Percentiles rank a stretch among this genome's conserved stretches.
Evolutionary conservation across 2,329 filamentous ascomycete species (phyloP).

Genomic region (Microascus cirrosus): DNA sequence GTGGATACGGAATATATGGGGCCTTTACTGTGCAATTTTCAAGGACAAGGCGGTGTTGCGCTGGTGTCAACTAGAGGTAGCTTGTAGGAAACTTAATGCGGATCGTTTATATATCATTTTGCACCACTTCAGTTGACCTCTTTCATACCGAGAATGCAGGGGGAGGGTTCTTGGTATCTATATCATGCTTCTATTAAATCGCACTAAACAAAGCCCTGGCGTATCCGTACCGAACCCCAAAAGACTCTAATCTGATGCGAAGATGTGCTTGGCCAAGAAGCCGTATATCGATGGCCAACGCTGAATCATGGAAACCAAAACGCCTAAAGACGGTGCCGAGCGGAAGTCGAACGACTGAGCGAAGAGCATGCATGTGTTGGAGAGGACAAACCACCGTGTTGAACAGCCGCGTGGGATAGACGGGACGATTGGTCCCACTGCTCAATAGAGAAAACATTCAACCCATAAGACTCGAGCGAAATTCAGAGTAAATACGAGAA

Average conservation of each 20-base stretch:
- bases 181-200: conserved; percentile 1
- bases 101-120: neutral
- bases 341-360: neutral
- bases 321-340: neutral
- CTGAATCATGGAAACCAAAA: neutral
- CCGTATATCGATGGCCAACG: neutral
- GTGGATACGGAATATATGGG: neutral
- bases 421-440: too few relatives aligned
- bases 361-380: neutral
- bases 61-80: neutral
- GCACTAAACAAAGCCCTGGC: neutral
- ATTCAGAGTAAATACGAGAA: neutral
- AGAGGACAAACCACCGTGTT: neutral
- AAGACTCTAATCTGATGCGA: neutral
- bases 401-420: too few relatives aligned
- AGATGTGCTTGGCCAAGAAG: neutral
- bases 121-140: neutral
- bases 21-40: neutral
- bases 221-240: neutral
- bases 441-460: neutral
- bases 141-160: neutral
- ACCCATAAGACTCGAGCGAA: neutral
- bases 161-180: neutral
- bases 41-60: neutral
- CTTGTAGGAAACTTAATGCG: neutral